Base-by-base conservation (phyloP, 1,139 yeast genomes). In the Geotrichum candidum region DNA sequence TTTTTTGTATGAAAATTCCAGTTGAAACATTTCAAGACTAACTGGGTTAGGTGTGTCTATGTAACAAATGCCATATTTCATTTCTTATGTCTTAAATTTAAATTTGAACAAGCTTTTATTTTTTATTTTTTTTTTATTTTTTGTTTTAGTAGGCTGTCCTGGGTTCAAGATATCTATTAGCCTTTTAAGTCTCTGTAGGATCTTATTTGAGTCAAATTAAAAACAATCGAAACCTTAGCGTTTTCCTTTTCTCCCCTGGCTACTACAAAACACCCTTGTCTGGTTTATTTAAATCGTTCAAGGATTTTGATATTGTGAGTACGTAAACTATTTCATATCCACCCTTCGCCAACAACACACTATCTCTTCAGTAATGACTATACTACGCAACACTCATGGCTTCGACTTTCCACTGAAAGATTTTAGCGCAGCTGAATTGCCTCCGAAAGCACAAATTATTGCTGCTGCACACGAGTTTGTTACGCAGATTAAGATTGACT, bases 381-480 rank as follows among this genome's bases (percentile, higher is more conserved):
- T 55, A 13, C 52, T n/a, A 6, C 46, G 46, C 11, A 55, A 46
- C 41, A 48, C 53, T 15, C 62, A 64, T 57, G 63, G 50, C 56
- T 25, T 66, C 61, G 57, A 65, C 65, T 70, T 71, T 55, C 57
- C 55, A 10, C 64, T 72, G 53, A 61, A 65, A 57, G 69, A 69
- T 18, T 65, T 65, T 60, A 29, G 59, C 22, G 67, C 62, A 22
- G 63, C 55, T 2, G 70, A 71, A 22, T 64, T 73, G n/a, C 75
- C 76, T 2, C 53, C 52, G 10, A 58, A 67, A 29, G 51, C 62
- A 29, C 68, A 58, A 27, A 72, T 70, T 2, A 65, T 68, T 7
- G 63, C 63, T 18, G 46, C 65, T 1, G 75, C 71, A 0, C 59
- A 67, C n/a, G 66, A 65, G 38, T 65, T 72, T 51, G 65, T 67